phyloP scores from a whole-genome alignment of 1,139 yeast genomes.

The Sugiyamaella novakii region DNA sequence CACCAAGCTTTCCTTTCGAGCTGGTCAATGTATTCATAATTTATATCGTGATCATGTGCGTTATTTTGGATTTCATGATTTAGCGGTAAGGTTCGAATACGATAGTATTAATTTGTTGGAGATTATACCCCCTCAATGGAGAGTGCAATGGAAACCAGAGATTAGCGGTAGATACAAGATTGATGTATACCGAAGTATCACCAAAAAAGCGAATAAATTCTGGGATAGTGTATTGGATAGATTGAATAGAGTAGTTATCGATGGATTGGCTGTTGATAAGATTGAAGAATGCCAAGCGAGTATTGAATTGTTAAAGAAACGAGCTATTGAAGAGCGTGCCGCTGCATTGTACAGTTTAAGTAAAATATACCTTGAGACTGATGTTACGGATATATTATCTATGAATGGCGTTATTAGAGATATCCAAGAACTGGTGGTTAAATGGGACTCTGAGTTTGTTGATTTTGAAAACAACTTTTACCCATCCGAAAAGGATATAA shows the following conservation, averaged over 20 bases:
- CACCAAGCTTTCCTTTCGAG: conserved; percentile 46
- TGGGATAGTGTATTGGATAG: conserved; percentile 76
- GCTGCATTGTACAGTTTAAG: conserved; percentile 52
- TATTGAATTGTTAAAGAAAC: conserved; percentile 59
- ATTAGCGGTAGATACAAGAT: conserved; percentile 69
- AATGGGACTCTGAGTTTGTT: conserved; percentile 84
- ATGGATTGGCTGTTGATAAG: conserved; percentile 68
- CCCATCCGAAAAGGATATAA: conserved; percentile 93
- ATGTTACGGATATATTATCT: conserved; percentile 66
- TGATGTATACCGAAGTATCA: conserved; percentile 59
- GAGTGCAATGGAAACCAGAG: conserved; percentile 71
- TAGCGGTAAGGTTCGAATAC: conserved; percentile 79
- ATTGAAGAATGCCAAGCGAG: conserved; percentile 66
- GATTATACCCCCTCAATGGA: conserved; percentile 74
- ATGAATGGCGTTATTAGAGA: conserved; percentile 69
- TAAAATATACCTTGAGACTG: conserved; percentile 56
- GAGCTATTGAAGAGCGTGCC: conserved; percentile 55
- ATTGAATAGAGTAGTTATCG: conserved; percentile 77
- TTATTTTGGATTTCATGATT: conserved; percentile 79
- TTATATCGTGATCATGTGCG: conserved; percentile 78
- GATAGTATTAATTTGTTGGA: conserved; percentile 74
- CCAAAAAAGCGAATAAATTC: conserved; percentile 57
- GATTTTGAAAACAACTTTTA: conserved; percentile 78
- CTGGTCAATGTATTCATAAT: conserved; percentile 72
- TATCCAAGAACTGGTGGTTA: conserved; percentile 79